Percentiles rank a stretch among this genome's conserved stretches.
These are phyloP conservation scores for Rhizopogon sp. DNA, from an alignment of 768 basidiomycete genomes.

Conservation along the genomic window DNA sequence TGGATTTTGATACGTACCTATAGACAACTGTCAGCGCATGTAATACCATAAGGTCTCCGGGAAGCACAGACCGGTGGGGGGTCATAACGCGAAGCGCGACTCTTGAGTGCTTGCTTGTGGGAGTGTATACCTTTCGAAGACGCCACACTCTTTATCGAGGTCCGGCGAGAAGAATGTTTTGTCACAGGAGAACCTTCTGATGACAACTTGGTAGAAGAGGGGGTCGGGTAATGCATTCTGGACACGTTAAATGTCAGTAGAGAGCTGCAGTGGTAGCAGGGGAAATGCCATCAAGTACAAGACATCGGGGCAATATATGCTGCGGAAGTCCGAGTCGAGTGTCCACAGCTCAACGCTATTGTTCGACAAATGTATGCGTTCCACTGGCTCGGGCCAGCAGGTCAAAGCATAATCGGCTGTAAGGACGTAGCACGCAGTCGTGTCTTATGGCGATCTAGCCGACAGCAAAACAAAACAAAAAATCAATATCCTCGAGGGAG, in stretches of 20 bases:
- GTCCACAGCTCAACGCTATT: too few relatives aligned
- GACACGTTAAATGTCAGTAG: too few relatives aligned
- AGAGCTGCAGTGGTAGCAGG: too few relatives aligned
- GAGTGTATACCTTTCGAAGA: constrained; percentile 5
- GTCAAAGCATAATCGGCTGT: too few relatives aligned
- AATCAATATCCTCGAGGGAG: not conserved
- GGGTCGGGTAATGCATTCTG: constrained; percentile 3
- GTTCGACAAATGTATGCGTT: too few relatives aligned
- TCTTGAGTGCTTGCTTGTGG: constrained; percentile 10
- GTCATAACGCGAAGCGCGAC: not conserved
- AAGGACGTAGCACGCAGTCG: too few relatives aligned
- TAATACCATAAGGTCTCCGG: not conserved
- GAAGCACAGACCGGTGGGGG: not conserved
- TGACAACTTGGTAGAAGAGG: constrained; percentile 3
- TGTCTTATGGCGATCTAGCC: too few relatives aligned
- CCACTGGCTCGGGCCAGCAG: too few relatives aligned
- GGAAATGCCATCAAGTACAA: too few relatives aligned
- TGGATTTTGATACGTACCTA: constrained; percentile 14
- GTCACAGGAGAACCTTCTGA: constrained; percentile 1
- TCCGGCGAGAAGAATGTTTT: constrained; percentile 11
- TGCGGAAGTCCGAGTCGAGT: too few relatives aligned
- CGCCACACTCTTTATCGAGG: not conserved
- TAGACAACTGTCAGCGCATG: constrained; percentile 2
- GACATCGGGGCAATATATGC: too few relatives aligned
- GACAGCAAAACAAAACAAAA: not conserved